These are phyloP conservation scores for Aspergillus taichungensis DNA, from an alignment of 495 filamentous ascomycete species.

Conservation along the genomic window DNA sequence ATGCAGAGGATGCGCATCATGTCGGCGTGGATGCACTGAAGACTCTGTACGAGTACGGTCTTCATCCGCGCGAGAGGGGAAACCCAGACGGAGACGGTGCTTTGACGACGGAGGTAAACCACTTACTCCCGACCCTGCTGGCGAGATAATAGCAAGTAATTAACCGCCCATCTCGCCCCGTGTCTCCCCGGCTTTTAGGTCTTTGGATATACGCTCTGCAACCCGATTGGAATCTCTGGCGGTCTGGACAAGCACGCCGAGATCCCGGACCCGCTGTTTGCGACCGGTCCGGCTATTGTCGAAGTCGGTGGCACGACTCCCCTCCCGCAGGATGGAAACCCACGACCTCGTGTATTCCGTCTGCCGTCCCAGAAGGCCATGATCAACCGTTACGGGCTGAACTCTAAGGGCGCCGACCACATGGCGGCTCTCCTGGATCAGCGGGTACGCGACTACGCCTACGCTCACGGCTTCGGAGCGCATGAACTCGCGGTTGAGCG, in stretches of 20 bases:
- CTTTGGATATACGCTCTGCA: constrained; percentile 69
- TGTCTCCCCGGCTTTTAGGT: constrained; percentile 33
- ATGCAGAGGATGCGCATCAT: constrained; percentile 89
- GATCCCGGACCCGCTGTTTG: constrained; percentile 72
- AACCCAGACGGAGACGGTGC: constrained; percentile 41
- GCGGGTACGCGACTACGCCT: constrained; percentile 68
- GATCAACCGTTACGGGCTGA: constrained; percentile 93
- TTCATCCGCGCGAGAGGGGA: constrained; percentile 68
- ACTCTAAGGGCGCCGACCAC: constrained; percentile 78
- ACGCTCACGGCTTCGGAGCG: constrained; percentile 53
- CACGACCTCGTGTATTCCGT: constrained; percentile 79
- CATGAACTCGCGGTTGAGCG: constrained; percentile 55
- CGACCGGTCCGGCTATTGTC: constrained; percentile 70
- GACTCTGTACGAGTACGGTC: constrained; percentile 43
- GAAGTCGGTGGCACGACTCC: constrained; percentile 91
- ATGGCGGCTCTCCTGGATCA: constrained; percentile 74
- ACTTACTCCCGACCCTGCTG: background rate
- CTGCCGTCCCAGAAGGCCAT: constrained; percentile 71
- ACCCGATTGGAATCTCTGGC: constrained; percentile 85
- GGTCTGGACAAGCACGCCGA: constrained; percentile 92
- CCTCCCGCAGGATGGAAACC: constrained; percentile 75
- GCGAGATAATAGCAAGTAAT: background rate
- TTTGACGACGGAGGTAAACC: constrained; percentile 41
- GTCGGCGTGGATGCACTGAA: constrained; percentile 57
- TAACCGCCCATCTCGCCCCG: background rate